A percentile compares a stretch with the other conserved stretches of the same genome.
These are phyloP conservation scores for Populus hybrid DNA, from an alignment of 441 rosid species.

Conservation along the genomic window DNA sequence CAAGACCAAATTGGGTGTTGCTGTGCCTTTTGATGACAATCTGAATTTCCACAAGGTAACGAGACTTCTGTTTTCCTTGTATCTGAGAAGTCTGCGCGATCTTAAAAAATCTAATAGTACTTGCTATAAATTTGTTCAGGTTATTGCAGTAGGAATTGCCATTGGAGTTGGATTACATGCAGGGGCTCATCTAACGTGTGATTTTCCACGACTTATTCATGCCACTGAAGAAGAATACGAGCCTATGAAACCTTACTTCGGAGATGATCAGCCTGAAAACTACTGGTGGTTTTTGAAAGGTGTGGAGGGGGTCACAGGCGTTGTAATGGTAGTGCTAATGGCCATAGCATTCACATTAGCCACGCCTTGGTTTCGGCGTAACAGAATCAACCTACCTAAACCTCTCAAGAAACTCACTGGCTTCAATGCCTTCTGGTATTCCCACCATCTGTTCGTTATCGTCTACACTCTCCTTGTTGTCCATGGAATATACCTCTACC, in stretches of 20 bases:
- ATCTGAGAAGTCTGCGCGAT: not conserved
- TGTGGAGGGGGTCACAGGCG: conserved; percentile 72
- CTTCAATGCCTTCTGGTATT: conserved; percentile 91
- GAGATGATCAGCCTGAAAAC: conserved; percentile 49
- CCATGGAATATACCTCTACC: conserved; percentile 71
- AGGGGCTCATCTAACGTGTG: conserved; percentile 69
- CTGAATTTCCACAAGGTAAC: conserved; percentile 78
- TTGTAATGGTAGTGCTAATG: conserved; percentile 77
- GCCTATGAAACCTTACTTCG: conserved; percentile 58
- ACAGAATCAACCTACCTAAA: conserved; percentile 62
- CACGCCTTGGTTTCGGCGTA: conserved; percentile 82
- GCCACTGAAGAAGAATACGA: conserved; percentile 64
- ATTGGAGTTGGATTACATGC: conserved; percentile 71
- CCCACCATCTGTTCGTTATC: conserved; percentile 66
- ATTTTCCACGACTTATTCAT: conserved; percentile 61
- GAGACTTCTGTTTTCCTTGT: not conserved
- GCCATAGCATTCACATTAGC: conserved; percentile 81
- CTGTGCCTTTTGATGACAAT: conserved; percentile 11
- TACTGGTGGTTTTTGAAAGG: conserved; percentile 83
- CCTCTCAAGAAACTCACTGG: conserved; percentile 71
- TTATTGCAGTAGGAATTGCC: conserved; percentile 59
- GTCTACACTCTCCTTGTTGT: conserved; percentile 39
- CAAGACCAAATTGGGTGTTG: conserved; percentile 65
- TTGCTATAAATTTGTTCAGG: conserved; percentile 17
- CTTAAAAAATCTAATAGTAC: not conserved